Base-by-base conservation (phyloP, 1,284 basidiomycete species). In the Peniophora sp. region DNA sequence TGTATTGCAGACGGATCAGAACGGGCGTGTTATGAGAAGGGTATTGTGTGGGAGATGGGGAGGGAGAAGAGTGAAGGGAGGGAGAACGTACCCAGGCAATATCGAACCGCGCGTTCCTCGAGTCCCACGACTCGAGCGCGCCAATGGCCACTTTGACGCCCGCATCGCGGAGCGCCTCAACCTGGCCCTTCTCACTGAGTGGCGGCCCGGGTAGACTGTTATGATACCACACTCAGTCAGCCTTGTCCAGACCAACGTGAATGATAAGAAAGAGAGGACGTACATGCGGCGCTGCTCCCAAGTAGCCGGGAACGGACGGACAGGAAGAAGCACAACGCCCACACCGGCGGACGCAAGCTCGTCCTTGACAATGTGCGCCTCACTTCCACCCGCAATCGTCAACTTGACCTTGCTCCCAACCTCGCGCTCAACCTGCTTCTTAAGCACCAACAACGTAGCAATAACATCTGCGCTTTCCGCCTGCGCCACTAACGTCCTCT, bases 131-230 rank as follows among this genome's bases (percentile, higher is more conserved):
- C 25, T 69, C 73, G 49, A 63, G 63, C 50, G 74, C 70, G 51
- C 84, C 84, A 43, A 95, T 66, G 1, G 82, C 92, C 44, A 94
- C 86, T 0, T 74, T 81, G 20, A 95, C 85, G 38, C 84, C 84
- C 48, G 84, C 77, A 2, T 69, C 65, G 24, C 84, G 67, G 11
- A 96, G 73, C 47, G 73, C 73, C 8, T 75, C 69, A n/a, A 90
- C 69, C 2, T 83, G 76, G 32, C 79, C 89, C 45, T 85, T 73
- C 48, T 75, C 69, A 12, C 81, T 79, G 6, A 94, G 64, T 1
- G 91, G 92, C 0, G 86, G 88, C 0, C 91, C 92, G 25, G 85
- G 72, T 1, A 83, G 61, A 43, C 77, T 78, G n/a, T n/a, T n/a
- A n/a, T n/a, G n/a, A 49, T 47, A n/a, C 12, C 27, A 32, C 27